Evolutionary conservation across 306 rosid genomes (phyloP).

Genomic region (Senna siamea): DNA sequence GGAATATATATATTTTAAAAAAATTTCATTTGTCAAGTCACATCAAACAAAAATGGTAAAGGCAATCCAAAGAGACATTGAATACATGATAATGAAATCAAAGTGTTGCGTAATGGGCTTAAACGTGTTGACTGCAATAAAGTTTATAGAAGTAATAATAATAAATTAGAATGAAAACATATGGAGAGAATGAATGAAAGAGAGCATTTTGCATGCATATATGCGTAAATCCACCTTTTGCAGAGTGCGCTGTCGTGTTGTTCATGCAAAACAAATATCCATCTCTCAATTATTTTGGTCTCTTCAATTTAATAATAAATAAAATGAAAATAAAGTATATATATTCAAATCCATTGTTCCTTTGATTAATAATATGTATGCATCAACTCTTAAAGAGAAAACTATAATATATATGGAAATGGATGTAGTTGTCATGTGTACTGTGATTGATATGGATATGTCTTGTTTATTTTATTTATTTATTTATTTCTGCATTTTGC

Average conservation of each 20-base stretch:
- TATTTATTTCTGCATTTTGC: slow-evolving; percentile 30
- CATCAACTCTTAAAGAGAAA: background rate
- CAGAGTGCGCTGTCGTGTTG: slow-evolving; percentile 54
- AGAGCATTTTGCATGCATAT: slow-evolving; percentile 32
- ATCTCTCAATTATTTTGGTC: slow-evolving; percentile 44
- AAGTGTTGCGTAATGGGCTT: slow-evolving; percentile 43
- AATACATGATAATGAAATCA: slow-evolving; percentile 35
- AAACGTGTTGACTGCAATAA: slow-evolving; percentile 47
- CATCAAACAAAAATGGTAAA: slow-evolving; percentile 18
- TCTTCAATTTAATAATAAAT: slow-evolving; percentile 33
- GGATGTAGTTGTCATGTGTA: background rate
- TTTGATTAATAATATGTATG: slow-evolving; percentile 19
- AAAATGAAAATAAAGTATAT: background rate
- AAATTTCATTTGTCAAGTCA: slow-evolving; percentile 21
- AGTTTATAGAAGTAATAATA: background rate
- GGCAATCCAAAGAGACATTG: slow-evolving; percentile 8
- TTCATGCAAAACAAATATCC: slow-evolving; percentile 45
- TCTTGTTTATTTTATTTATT: slow-evolving; percentile 19
- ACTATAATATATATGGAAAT: background rate
- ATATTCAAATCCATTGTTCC: background rate
- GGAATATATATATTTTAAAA: too few relatives aligned
- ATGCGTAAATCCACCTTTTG: slow-evolving; percentile 36
- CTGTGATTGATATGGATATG: slow-evolving; percentile 10
- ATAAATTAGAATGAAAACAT: background rate
- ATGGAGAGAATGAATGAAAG: background rate